Base-by-base conservation (phyloP, 2,329 filamentous ascomycete genomes). In the Juglanconis sp. region DNA sequence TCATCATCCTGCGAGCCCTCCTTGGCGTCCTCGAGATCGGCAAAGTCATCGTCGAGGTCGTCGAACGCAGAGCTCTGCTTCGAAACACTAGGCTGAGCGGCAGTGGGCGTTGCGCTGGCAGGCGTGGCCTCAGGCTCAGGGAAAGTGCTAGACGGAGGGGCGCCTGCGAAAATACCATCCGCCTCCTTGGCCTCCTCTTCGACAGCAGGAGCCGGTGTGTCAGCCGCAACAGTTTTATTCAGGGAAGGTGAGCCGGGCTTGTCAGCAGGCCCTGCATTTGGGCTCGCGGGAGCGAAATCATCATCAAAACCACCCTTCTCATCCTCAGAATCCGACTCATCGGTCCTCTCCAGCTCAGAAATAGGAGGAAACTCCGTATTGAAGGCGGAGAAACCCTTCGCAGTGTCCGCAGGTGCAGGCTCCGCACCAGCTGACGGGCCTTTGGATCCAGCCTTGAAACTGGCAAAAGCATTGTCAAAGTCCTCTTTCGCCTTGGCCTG, bases 361-460 rank as follows among this genome's bases (percentile, higher is more conserved):
- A 98, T 96, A 0, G 94, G 95, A 36, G 95, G 95, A 70, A 98
- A 98, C 71, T 98, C 95, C 30, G 86, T 82, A 69, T 87, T 83
- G 68, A 91, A 89, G 57, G 75, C 78, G 3, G 82, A 72, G 24
- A 77, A 77, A 2, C 76, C 69, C 63, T 81, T 81, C 6, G 70
- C 63, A 5, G 73, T 64, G 61, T 78, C 80, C 56, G 77, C 77
- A 63, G 79, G 79, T 49, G 61, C 38, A 34, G 46, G 7, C 47
- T 57, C 55, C 11, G 36, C 47, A 51, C 34, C 6, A 10, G 32
- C 55, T 17, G 55, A 24, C 11, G 30, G 5, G 53, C 71, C 74
- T 68, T 83, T 84, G 67, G 59, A 13, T 6, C 79, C 76, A 52
- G 76, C 80, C 56, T 80, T 79, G 67, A 95, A 94, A 59, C 87